A percentile compares a stretch with the other conserved stretches of the same genome.
Conservation (phyloP, 192 early-diverging fungal species). For the Coemansia erecta region DNA sequence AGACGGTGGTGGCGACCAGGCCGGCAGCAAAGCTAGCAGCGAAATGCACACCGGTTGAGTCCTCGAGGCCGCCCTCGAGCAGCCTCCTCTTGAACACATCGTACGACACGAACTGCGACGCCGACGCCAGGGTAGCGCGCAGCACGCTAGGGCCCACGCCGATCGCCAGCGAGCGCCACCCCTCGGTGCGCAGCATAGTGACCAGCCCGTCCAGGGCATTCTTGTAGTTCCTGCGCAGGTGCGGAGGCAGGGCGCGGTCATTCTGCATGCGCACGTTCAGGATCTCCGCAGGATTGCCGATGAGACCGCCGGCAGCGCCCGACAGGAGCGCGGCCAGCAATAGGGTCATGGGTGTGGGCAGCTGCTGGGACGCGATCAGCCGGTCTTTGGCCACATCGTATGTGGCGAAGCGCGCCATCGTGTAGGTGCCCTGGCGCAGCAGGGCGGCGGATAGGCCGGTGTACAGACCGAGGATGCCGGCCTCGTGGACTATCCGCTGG, state of each 20-base stretch:
- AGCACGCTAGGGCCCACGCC: slow-evolving; percentile 88
- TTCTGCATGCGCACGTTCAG: slow-evolving; percentile 84
- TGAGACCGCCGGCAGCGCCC: slow-evolving; percentile 59
- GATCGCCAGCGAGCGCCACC: slow-evolving; percentile 70
- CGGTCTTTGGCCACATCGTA: slow-evolving; percentile 59
- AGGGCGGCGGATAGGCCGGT: slow-evolving; percentile 71
- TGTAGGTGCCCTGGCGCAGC: slow-evolving; percentile 75
- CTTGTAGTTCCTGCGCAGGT: slow-evolving; percentile 66
- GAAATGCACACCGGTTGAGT: slow-evolving; percentile 68
- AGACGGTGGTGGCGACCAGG: slow-evolving; percentile 73
- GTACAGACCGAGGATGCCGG: slow-evolving; percentile 81
- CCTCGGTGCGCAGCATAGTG: slow-evolving; percentile 74
- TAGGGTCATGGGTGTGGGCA: slow-evolving; percentile 10
- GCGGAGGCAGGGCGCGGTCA: slow-evolving; percentile 64
- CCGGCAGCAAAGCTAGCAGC: slow-evolving; percentile 69
- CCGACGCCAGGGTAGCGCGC: slow-evolving; percentile 80
- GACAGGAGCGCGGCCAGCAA: slow-evolving; percentile 29
- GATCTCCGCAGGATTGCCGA: slow-evolving; percentile 76
- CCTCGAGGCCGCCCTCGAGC: slow-evolving; percentile 56
- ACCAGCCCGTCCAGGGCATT: slow-evolving; percentile 65
- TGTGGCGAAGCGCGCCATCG: slow-evolving; percentile 73
- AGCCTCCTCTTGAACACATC: slow-evolving; percentile 71
- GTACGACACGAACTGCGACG: slow-evolving; percentile 73
- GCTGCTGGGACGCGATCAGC: slow-evolving; percentile 11
- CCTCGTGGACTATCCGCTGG: slow-evolving; percentile 71